These are phyloP conservation scores for Rosa hybrid DNA, from an alignment of 331 rosid genomes.

Conservation along the genomic window DNA sequence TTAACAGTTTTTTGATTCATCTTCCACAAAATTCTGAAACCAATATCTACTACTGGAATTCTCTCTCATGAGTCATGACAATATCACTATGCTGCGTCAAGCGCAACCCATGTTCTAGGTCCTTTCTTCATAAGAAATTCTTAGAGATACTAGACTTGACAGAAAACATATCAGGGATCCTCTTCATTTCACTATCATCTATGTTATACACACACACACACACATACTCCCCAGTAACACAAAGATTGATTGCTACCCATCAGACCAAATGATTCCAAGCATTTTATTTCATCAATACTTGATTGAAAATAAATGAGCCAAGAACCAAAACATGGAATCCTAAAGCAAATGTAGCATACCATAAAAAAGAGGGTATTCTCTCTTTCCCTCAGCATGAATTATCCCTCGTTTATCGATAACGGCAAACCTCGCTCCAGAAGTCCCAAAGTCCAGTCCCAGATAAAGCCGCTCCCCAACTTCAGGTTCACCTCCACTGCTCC, in stretches of 20 bases:
- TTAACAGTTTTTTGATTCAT: not conserved
- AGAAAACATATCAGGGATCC: not conserved
- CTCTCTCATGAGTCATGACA: not conserved
- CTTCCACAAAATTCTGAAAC: not conserved
- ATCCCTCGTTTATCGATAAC: constrained; percentile 58
- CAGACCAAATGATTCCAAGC: not conserved
- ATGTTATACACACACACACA: not conserved
- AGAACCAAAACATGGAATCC: not conserved
- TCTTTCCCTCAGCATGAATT: constrained; percentile 71
- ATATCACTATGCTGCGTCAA: not conserved
- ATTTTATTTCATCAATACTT: not conserved
- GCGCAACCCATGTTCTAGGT: not conserved
- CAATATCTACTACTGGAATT: not conserved
- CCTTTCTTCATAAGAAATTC: not conserved
- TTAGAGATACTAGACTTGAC: too few species aligned
- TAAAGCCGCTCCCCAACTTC: constrained; percentile 50
- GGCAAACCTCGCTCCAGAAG: constrained; percentile 86
- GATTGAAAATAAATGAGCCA: not conserved
- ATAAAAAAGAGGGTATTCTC: constrained; percentile 51
- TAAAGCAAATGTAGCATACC: constrained; percentile 45
- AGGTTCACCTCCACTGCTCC: constrained; percentile 20
- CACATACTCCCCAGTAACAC: not conserved
- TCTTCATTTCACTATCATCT: not conserved
- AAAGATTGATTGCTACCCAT: not conserved
- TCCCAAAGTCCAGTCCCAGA: constrained; percentile 92